Conservation (phyloP, 2,329 filamentous ascomycete genomes). For the Arthrobotrys sinensis region DNA sequence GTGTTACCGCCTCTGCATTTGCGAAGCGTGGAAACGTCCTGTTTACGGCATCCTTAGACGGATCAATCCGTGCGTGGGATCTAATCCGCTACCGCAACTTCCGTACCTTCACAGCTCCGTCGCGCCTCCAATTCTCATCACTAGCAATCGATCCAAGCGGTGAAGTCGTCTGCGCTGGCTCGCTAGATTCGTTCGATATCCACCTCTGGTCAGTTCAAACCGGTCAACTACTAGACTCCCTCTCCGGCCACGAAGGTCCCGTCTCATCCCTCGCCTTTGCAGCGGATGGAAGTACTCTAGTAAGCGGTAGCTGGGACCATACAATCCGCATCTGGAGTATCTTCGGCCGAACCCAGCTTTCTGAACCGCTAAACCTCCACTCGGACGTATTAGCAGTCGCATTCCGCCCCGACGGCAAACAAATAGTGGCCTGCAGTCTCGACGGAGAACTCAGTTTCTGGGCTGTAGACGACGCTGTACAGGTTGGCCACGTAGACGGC, state of each 20-base stretch:
- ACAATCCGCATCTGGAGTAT: slow-evolving; percentile 97
- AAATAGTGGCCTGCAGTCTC: slow-evolving; percentile 90
- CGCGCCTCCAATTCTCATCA: slow-evolving; percentile 90
- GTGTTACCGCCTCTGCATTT: slow-evolving; percentile 94
- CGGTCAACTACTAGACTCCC: slow-evolving; percentile 89
- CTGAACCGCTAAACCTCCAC: slow-evolving; percentile 91
- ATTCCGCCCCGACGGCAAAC: slow-evolving; percentile 89
- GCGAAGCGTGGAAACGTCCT: slow-evolving; percentile 95
- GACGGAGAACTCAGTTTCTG: slow-evolving; percentile 97
- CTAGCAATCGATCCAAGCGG: slow-evolving; percentile 97
- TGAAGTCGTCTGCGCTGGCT: slow-evolving; percentile 95
- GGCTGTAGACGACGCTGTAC: slow-evolving; percentile 88
- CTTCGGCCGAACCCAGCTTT: slow-evolving; percentile 93
- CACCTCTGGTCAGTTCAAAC: slow-evolving; percentile 99
- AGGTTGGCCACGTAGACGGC: slow-evolving; percentile 88
- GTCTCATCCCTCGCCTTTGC: slow-evolving; percentile 91
- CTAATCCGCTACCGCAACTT: slow-evolving; percentile 96
- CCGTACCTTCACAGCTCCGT: slow-evolving; percentile 94
- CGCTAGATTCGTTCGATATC: slow-evolving; percentile 94
- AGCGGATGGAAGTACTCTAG: slow-evolving; percentile 84
- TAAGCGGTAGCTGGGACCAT: slow-evolving; percentile 96
- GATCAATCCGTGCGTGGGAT: slow-evolving; percentile 96
- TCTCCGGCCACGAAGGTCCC: slow-evolving; percentile 93
- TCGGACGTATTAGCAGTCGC: slow-evolving; percentile 90
- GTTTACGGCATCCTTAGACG: slow-evolving; percentile 94